Percentiles rank a stretch among this genome's conserved stretches.
These are phyloP conservation scores for Suhomyces emberorum DNA, from an alignment of 805 yeast species.

Conservation along the genomic window DNA sequence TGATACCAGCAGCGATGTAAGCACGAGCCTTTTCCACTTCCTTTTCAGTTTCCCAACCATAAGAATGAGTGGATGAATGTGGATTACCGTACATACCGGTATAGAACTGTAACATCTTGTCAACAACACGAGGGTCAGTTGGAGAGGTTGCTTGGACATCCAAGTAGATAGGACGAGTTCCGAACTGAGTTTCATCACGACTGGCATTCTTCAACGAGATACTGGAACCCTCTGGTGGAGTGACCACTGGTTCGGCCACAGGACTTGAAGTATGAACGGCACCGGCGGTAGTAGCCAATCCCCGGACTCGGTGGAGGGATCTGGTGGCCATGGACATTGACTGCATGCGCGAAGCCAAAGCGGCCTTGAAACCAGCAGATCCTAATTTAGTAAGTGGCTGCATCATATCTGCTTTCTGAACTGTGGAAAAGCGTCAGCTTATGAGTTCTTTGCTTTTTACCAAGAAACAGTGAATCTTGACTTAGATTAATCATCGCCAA, in stretches of 20 bases:
- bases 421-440: too few relatives aligned
- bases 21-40: constrained; percentile 86
- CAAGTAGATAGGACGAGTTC: constrained; percentile 87
- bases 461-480: too few relatives aligned
- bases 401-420: background rate
- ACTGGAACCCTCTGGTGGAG: constrained; percentile 48
- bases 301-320: constrained; percentile 2
- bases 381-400: background rate
- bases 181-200: constrained; percentile 47
- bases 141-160: constrained; percentile 99
- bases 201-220: constrained; percentile 42
- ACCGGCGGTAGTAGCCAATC: constrained; percentile 13
- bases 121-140: constrained; percentile 93
- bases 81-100: constrained; percentile 98
- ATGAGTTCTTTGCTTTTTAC: too few relatives aligned
- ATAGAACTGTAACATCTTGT: constrained; percentile 77
- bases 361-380: background rate
- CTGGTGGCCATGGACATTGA: constrained; percentile 1
- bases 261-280: constrained; percentile 15
- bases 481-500: too few relatives aligned
- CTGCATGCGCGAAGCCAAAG: too few relatives aligned
- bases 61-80: constrained; percentile 93
- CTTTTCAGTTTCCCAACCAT: constrained; percentile 98
- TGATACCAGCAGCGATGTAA: constrained; percentile 77
- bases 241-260: constrained; percentile 1